phyloP scores from a whole-genome alignment of 495 filamentous ascomycete genomes.

The Melanomma pulvis-pyrius region DNA sequence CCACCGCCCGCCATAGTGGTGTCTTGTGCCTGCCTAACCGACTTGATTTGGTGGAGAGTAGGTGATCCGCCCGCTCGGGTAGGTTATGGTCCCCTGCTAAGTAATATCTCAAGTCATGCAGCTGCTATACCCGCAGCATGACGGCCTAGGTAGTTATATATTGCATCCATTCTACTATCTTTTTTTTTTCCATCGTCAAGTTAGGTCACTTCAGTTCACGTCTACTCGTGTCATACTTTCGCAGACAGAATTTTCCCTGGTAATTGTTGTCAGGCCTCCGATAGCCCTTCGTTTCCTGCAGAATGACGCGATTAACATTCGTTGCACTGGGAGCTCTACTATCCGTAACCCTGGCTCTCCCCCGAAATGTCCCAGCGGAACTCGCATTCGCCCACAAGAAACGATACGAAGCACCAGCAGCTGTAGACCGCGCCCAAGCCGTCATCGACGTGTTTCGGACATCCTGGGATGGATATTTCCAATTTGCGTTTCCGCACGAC shows the following conservation, averaged over 20 bases:
- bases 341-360: slow-evolving; percentile 11
- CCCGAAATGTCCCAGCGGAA: background rate
- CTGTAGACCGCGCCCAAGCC: slow-evolving; percentile 57
- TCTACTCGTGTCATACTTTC: background rate
- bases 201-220: background rate
- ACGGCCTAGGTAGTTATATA: no score
- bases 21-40: no score
- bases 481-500: slow-evolving; percentile 80
- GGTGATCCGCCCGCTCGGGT: no score
- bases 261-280: background rate
- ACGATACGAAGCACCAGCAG: background rate
- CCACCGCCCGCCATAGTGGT: background rate
- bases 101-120: no score
- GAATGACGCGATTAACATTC: slow-evolving; percentile 4
- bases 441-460: slow-evolving; percentile 75
- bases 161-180: no score
- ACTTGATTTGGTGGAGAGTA: background rate
- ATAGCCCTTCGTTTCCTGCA: background rate
- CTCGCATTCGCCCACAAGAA: background rate
- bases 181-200: background rate
- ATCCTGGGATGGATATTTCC: slow-evolving; percentile 80
- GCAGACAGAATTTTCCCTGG: background rate
- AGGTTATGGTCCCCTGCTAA: no score
- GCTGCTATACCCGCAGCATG: no score
- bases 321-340: slow-evolving; percentile 14